These are phyloP conservation scores for Pseudoscleropodium purum DNA, from an alignment of 225 moss, liverwort and hornwort species.

Conservation along the genomic window DNA sequence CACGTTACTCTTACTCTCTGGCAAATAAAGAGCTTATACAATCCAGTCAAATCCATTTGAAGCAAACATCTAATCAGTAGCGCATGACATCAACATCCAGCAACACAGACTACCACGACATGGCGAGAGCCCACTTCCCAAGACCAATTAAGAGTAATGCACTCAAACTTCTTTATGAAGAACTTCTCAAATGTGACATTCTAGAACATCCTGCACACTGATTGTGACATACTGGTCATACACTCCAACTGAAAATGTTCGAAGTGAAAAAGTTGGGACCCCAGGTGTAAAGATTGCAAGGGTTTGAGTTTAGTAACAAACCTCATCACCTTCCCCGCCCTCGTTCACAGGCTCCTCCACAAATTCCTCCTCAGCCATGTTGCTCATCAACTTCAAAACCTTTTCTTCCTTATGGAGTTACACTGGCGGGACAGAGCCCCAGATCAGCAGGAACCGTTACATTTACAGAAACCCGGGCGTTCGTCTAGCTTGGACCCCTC, in stretches of 20 bases:
- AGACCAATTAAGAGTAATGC: background rate
- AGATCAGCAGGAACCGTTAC: constrained; percentile 30
- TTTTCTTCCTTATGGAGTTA: background rate
- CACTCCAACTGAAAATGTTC: background rate
- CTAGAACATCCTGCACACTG: background rate
- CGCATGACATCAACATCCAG: background rate
- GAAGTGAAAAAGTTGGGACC: background rate
- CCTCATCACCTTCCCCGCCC: constrained; percentile 43
- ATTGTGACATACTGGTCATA: background rate
- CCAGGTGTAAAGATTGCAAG: background rate
- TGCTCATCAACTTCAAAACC: background rate
- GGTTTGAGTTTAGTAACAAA: background rate
- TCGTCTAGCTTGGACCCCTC: constrained; percentile 5
- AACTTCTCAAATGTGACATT: background rate
- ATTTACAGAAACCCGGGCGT: constrained; percentile 16
- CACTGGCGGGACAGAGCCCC: constrained; percentile 36
- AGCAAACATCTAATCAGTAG: background rate
- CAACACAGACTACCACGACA: background rate
- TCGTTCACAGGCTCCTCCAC: constrained; percentile 29
- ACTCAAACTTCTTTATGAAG: background rate
- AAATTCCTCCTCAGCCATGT: constrained; percentile 37
- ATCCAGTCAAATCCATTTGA: background rate
- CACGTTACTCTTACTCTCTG: background rate
- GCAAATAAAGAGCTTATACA: background rate
- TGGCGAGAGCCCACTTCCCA: background rate